Conservation (phyloP, 352 stramenopile genomes). For the Phytophthora brassicae region DNA sequence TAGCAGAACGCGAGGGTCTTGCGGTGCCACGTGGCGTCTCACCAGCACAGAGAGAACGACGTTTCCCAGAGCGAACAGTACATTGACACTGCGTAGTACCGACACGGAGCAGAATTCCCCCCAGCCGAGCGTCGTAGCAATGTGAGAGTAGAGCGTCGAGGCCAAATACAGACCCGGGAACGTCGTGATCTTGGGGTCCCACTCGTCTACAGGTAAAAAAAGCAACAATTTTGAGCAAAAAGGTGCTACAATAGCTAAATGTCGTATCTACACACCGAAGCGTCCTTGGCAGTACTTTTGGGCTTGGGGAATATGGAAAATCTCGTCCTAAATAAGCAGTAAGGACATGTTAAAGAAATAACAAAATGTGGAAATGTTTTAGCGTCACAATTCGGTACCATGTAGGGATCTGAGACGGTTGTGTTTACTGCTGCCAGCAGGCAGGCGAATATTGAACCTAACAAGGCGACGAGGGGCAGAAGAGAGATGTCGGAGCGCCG, state of each 20-base stretch:
- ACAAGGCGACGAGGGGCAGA: slow-evolving; percentile 10
- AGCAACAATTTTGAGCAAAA: slow-evolving; percentile 2
- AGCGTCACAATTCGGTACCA: slow-evolving; percentile 39
- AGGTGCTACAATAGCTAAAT: neutral
- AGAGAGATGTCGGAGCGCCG: neutral
- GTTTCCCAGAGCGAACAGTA: slow-evolving; percentile 75
- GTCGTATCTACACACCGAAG: slow-evolving; percentile 43
- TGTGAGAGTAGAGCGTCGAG: slow-evolving; percentile 45
- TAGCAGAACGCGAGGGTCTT: slow-evolving; percentile 47
- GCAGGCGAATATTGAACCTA: slow-evolving; percentile 29
- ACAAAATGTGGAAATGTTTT: neutral
- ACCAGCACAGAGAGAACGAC: slow-evolving; percentile 53
- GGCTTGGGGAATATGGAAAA: slow-evolving; percentile 83
- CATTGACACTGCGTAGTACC: slow-evolving; percentile 77
- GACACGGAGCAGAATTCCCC: slow-evolving; percentile 55
- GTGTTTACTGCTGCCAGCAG: slow-evolving; percentile 43
- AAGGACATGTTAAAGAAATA: neutral
- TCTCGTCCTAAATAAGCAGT: slow-evolving; percentile 61
- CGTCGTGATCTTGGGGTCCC: slow-evolving; percentile 93
- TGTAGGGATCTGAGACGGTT: slow-evolving; percentile 53
- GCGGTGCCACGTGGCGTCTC: slow-evolving; percentile 39
- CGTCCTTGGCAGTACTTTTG: slow-evolving; percentile 76
- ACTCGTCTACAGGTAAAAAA: slow-evolving; percentile 48
- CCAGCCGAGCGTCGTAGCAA: slow-evolving; percentile 6
- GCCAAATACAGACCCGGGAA: slow-evolving; percentile 88